These are phyloP conservation scores for Xylariaceae sp. DNA, from an alignment of 2,329 filamentous ascomycete species.

Conservation along the genomic window DNA sequence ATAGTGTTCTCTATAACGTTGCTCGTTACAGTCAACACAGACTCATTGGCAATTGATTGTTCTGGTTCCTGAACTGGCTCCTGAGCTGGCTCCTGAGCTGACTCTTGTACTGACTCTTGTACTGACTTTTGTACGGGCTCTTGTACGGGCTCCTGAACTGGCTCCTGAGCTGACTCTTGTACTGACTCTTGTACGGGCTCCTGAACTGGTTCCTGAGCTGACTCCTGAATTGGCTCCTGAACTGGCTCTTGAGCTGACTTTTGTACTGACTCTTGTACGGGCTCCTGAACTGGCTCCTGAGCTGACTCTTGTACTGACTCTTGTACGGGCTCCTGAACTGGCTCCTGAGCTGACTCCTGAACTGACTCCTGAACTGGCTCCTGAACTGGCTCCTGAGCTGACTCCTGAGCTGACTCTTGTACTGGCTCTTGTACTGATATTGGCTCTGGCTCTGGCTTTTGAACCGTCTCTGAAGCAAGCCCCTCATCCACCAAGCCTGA, in stretches of 20 bases:
- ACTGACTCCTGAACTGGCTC: neutral
- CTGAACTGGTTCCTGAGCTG: neutral
- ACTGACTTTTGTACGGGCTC: too few species aligned
- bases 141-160: too few species aligned
- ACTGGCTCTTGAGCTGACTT: neutral
- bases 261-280: neutral
- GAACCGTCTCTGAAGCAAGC: neutral
- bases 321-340: too few species aligned
- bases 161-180: neutral
- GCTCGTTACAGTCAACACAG: neutral
- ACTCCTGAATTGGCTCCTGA: constrained; percentile 9
- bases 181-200: constrained; percentile 7
- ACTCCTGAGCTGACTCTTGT: too few species aligned
- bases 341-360: too few species aligned
- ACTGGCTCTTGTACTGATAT: constrained; percentile 2
- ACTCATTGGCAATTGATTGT: neutral
- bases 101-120: too few species aligned
- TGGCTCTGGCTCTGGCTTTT: constrained; percentile 5
- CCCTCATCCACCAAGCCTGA: constrained; percentile 10
- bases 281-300: neutral
- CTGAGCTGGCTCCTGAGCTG: neutral
- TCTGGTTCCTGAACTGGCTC: neutral
- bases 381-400: neutral
- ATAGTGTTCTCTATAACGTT: neutral
- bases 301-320: too few species aligned